Base-by-base conservation (phyloP, 1,284 basidiomycete species). In the Austropuccinia psidii region DNA sequence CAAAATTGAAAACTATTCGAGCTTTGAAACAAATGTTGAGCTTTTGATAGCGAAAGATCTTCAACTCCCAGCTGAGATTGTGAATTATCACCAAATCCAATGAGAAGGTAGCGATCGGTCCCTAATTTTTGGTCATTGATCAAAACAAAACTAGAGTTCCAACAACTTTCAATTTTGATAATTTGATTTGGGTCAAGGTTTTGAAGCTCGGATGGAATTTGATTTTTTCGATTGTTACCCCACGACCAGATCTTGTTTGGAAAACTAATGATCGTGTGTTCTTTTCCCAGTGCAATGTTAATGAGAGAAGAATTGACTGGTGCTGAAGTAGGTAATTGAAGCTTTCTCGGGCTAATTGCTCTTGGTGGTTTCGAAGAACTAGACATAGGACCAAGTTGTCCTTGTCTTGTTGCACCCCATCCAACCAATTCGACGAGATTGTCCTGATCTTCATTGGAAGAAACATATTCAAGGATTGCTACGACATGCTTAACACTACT, bases 81-180 rank as follows among this genome's bases (percentile, higher is more conserved):
- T 5, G 57, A 33, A 35, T 72, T 72, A 47, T 57, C 52, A 27
- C 68, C 68, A 17, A 37, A 61, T 4, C 55, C 68, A 1, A 60
- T 21, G 19, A 72, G 57, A 31, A 19, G 7, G 6, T 21, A 21
- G 13, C 27, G 27, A 15, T 54, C 24, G 21, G n/a, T 27, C 8
- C 8, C 27, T 24, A 41, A 29, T 17, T 11, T 4, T 21, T n/a
- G 50, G 19, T 27, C 21, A 29, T 55, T 57, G 50, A 69, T 24
- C n/a, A n/a, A n/a, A 45, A 72, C 15, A 35, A 72, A 72, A 31
- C 41, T 72, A 7, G 68, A 45, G 55, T 72, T 72, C 68, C 68
- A 72, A 29, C 54, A 39, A 37, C 41, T 41, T 24, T 61, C 45
- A 2, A 72, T 19, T 7, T 50, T 45, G 19, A 72, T 19, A 2